These are phyloP conservation scores for Mycena galopus DNA, from an alignment of 768 basidiomycete species.

Conservation along the genomic window DNA sequence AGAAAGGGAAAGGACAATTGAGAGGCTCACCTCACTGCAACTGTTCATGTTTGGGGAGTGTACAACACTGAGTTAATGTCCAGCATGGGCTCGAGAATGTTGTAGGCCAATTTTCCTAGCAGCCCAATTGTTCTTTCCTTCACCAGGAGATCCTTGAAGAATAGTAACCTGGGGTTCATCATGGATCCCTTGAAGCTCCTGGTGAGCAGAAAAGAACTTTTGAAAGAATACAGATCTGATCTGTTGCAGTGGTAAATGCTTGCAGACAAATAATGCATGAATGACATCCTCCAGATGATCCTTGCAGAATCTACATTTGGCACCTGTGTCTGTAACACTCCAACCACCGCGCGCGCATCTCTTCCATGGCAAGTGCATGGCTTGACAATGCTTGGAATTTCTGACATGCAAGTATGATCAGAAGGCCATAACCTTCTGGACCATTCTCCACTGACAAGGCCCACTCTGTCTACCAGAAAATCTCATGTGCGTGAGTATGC, in stretches of 20 bases:
- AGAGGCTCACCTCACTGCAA: not conserved
- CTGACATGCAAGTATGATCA: not conserved
- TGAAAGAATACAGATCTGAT: not conserved
- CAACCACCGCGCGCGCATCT: constrained; percentile 4
- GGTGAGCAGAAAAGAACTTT: not conserved
- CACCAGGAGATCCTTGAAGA: constrained; percentile 7
- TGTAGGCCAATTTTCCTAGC: constrained; percentile 10
- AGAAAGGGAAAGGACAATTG: not conserved
- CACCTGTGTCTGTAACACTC: not conserved
- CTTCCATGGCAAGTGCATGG: constrained; percentile 16
- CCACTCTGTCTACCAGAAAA: not conserved
- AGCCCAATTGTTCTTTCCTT: constrained; percentile 5
- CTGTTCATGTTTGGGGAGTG: constrained; percentile 5
- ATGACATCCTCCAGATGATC: constrained; percentile 10
- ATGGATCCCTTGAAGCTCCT: not conserved
- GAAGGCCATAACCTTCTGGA: not conserved
- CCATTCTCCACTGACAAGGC: not conserved
- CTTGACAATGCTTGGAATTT: constrained; percentile 6
- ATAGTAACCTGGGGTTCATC: constrained; percentile 4
- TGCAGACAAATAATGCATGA: constrained; percentile 11
- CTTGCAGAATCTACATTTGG: constrained; percentile 16
- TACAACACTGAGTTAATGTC: constrained; percentile 1
- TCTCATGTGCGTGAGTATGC: constrained; percentile 11
- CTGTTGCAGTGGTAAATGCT: not conserved
- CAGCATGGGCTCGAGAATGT: constrained; percentile 16